Evolutionary conservation across 805 yeast species (phyloP).

Genomic region (Kazachstania bromeliacearum): DNA sequence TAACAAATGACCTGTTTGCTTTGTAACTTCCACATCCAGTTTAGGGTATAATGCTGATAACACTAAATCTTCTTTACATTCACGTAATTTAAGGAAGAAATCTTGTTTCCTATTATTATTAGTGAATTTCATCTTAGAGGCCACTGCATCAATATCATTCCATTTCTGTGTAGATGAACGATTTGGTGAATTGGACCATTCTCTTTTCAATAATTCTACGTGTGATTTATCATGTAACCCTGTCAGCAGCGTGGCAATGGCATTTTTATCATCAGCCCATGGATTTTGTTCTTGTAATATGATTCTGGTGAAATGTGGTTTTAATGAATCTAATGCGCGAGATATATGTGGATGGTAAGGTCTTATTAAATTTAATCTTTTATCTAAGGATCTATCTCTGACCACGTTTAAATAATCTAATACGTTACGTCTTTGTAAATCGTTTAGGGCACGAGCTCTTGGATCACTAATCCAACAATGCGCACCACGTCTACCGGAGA

Average conservation of each 20-base stretch:
- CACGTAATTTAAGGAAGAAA: conserved; percentile 35
- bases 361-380: conserved; percentile 47
- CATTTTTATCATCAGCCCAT: conserved; percentile 53
- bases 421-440: conserved; percentile 63
- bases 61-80: conserved; percentile 78
- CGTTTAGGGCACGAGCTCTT: conserved; percentile 67
- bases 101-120: conserved; percentile 23
- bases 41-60: conserved; percentile 80
- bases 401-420: conserved; percentile 78
- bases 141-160: conserved; percentile 56
- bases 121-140: conserved; percentile 28
- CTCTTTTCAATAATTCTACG: conserved; percentile 40
- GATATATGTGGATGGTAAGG: conserved; percentile 87
- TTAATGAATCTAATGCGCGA: conserved; percentile 62
- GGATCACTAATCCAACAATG: conserved; percentile 96
- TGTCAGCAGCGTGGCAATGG: conserved; percentile 47
- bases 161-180: conserved; percentile 60
- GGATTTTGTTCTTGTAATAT: conserved; percentile 81
- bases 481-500: conserved; percentile 97
- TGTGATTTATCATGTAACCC: conserved; percentile 55
- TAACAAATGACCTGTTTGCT: conserved; percentile 79
- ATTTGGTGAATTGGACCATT: conserved; percentile 50
- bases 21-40: conserved; percentile 86
- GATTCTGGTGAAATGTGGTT: conserved; percentile 51
- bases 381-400: conserved; percentile 39